Percentiles rank a stretch among this genome's conserved stretches.
Conservation (phyloP, 169 alveolate genomes). For the Plasmodium berghei region DNA sequence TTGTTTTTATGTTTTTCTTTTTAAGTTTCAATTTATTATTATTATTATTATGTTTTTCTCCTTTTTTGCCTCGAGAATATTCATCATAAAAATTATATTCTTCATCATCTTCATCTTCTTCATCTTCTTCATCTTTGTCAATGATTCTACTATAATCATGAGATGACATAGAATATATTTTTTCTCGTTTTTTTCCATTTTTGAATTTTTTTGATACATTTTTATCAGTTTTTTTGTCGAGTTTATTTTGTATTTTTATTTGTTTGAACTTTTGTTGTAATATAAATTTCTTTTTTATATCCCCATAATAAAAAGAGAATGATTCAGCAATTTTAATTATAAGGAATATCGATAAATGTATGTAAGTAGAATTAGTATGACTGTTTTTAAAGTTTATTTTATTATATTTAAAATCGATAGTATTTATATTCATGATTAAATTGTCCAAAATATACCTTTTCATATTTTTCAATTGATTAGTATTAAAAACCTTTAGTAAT, state of each 20-base stretch:
- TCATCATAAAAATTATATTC: not conserved
- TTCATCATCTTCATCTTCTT: constrained; percentile 7
- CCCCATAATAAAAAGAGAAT: constrained; percentile 49
- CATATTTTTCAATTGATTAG: constrained; percentile 11
- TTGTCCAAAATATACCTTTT: constrained; percentile 58
- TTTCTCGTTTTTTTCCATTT: not conserved
- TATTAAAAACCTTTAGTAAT: constrained; percentile 24
- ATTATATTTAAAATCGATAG: constrained; percentile 53
- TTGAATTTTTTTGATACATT: not conserved
- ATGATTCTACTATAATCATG: not conserved
- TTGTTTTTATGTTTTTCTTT: too few species aligned
- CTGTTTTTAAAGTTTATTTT: constrained; percentile 52
- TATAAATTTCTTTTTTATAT: constrained; percentile 31
- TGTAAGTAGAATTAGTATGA: constrained; percentile 42
- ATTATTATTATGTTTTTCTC: not conserved
- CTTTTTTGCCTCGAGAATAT: not conserved
- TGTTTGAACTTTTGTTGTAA: not conserved
- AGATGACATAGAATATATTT: too few species aligned
- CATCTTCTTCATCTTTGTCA: constrained; percentile 1
- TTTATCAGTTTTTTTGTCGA: not conserved
- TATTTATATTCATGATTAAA: constrained; percentile 35
- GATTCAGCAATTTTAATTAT: constrained; percentile 56
- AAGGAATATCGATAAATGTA: constrained; percentile 38
- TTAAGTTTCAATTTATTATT: not conserved
- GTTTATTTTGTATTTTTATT: not conserved